Percentiles rank a stretch among this genome's conserved stretches.
Evolutionary conservation across 192 early-diverging fungal genomes (phyloP).

Genomic region (Umbelopsis sp.): DNA sequence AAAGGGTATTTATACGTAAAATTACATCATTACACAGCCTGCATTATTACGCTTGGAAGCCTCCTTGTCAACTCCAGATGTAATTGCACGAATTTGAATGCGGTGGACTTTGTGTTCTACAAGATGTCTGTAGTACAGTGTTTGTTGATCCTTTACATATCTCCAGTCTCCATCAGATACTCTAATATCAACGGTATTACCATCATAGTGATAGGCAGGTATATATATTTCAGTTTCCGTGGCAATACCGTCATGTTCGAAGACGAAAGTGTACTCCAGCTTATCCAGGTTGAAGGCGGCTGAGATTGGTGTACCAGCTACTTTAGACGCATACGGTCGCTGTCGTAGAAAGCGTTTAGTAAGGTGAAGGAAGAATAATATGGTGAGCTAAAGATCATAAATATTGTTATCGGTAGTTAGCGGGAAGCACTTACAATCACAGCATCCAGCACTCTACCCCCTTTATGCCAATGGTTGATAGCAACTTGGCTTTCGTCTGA

Average conservation of each 20-base stretch:
- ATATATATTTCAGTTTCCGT: constrained; percentile 70
- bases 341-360: constrained; percentile 19
- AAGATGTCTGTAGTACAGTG: constrained; percentile 52
- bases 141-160: constrained; percentile 68
- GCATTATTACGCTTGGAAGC: not conserved
- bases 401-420: no score
- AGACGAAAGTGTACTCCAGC: constrained; percentile 62
- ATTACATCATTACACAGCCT: not conserved
- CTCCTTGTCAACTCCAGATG: not conserved
- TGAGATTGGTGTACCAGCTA: constrained; percentile 64
- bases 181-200: constrained; percentile 48
- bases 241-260: constrained; percentile 24
- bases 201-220: constrained; percentile 72
- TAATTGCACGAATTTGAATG: not conserved
- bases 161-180: constrained; percentile 73
- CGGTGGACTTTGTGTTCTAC: not conserved
- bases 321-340: constrained; percentile 79
- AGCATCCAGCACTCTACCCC: constrained; percentile 79
- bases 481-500: not conserved
- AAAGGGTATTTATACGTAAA: not conserved
- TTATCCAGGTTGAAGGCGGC: constrained; percentile 62
- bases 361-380: not conserved
- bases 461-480: constrained; percentile 54
- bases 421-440: constrained; percentile 65
- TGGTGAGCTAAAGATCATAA: not conserved